Percentiles rank a stretch among this genome's conserved stretches.
Conservation (phyloP, 2,329 filamentous ascomycete species). For the Aspergillus puulaauensis region DNA sequence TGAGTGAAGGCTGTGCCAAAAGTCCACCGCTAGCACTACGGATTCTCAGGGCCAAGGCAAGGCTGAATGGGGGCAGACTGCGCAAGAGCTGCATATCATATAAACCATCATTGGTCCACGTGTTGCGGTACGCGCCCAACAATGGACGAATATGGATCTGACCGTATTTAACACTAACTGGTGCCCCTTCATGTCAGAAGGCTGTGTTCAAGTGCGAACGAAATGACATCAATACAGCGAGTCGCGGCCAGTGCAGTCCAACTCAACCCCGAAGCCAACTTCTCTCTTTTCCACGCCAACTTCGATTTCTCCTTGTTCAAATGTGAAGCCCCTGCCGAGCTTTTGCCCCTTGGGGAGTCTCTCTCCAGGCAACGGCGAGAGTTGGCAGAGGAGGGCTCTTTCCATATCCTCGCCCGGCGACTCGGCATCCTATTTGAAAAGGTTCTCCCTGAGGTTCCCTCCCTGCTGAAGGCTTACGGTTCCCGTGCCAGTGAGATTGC, state of each 20-base stretch:
- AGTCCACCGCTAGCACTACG: too few relatives aligned
- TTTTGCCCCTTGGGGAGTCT: conserved; percentile 25
- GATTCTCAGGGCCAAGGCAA: too few relatives aligned
- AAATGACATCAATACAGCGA: conserved; percentile 7
- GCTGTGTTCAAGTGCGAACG: too few relatives aligned
- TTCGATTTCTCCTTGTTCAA: conserved; percentile 47
- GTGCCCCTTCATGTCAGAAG: too few relatives aligned
- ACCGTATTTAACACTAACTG: too few relatives aligned
- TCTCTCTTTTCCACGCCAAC: conserved; percentile 33
- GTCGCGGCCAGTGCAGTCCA: conserved; percentile 3
- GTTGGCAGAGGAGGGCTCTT: conserved; percentile 39
- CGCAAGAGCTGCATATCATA: too few relatives aligned
- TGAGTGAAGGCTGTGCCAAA: too few relatives aligned
- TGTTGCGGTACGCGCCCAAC: too few relatives aligned
- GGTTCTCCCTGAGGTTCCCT: conserved; percentile 31
- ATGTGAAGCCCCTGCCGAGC: conserved; percentile 42
- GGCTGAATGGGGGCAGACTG: too few relatives aligned
- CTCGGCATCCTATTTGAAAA: conserved; percentile 43
- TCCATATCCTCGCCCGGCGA: conserved; percentile 39
- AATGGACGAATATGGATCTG: neutral
- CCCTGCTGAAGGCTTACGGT: conserved; percentile 29
- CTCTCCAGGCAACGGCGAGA: conserved; percentile 31
- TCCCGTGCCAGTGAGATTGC: conserved; percentile 12
- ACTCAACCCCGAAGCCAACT: conserved; percentile 2
- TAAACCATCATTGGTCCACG: too few relatives aligned